A percentile compares a stretch with the other conserved stretches of the same genome.
These are phyloP conservation scores for Pseudocercospora fijiensis DNA, from an alignment of 2,329 filamentous ascomycete genomes.

Conservation along the genomic window DNA sequence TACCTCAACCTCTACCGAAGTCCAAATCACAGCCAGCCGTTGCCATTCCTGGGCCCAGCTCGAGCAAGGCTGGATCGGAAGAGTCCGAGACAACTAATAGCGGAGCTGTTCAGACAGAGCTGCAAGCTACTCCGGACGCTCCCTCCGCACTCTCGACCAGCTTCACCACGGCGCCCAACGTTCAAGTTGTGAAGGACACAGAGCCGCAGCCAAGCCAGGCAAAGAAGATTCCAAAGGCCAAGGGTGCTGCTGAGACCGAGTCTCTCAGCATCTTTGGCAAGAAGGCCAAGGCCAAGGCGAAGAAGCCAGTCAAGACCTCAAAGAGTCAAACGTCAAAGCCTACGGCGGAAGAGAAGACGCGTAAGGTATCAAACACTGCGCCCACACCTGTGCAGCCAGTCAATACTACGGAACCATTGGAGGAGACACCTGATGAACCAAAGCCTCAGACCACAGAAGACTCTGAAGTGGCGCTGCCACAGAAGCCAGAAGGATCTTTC, in stretches of 20 bases:
- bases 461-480: not conserved
- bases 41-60: slow-evolving; percentile 2
- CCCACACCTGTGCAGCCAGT: not conserved
- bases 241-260: slow-evolving; percentile 40
- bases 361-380: not conserved
- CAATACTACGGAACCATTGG: not conserved
- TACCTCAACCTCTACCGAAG: slow-evolving; percentile 13
- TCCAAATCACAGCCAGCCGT: slow-evolving; percentile 15
- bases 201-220: slow-evolving; percentile 2
- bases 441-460: not conserved
- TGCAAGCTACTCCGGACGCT: not conserved
- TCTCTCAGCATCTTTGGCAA: slow-evolving; percentile 37
- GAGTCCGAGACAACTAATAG: not conserved
- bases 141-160: slow-evolving; percentile 7
- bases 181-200: slow-evolving; percentile 21
- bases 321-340: not conserved
- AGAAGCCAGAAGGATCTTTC: not conserved
- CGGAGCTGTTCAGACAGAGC: not conserved
- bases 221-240: slow-evolving; percentile 30
- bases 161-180: slow-evolving; percentile 30
- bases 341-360: not conserved
- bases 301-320: slow-evolving; percentile 17
- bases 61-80: not conserved
- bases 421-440: not conserved
- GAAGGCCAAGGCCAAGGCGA: slow-evolving; percentile 26